phyloP scores from a whole-genome alignment of 495 filamentous ascomycete genomes.

The Aspergillus diversus region DNA sequence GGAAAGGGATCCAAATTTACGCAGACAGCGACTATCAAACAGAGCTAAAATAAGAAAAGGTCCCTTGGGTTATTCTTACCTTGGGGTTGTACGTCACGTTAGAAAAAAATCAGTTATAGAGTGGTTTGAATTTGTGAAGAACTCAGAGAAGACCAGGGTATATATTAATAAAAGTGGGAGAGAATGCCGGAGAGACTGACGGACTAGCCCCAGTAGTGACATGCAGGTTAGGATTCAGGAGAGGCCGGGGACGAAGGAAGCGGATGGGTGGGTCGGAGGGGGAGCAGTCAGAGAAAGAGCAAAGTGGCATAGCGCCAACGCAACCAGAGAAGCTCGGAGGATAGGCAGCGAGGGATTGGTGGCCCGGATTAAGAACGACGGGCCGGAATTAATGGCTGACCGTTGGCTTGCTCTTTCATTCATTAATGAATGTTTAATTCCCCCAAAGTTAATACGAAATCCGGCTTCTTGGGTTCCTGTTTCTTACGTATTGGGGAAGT shows the following conservation, averaged over 20 bases:
- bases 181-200: constrained; percentile 3
- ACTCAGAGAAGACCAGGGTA: not conserved
- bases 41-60: not conserved
- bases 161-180: constrained; percentile 8
- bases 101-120: not conserved
- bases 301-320: not conserved
- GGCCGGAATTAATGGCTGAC: constrained; percentile 1
- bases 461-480: not conserved
- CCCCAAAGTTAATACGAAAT: not conserved
- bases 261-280: constrained; percentile 16
- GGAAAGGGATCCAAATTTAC: not conserved
- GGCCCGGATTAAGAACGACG: constrained; percentile 1
- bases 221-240: constrained; percentile 26
- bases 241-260: constrained; percentile 15
- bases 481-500: not conserved
- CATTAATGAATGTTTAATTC: not conserved
- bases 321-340: not conserved
- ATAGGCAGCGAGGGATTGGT: not conserved
- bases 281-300: not conserved
- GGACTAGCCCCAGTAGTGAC: constrained; percentile 12
- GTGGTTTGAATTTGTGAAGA: constrained; percentile 3
- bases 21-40: not conserved
- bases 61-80: not conserved
- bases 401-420: not conserved
- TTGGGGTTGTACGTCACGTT: not conserved